Percentiles rank a stretch among this genome's conserved stretches.
These are phyloP conservation scores for Pythium aphanidermatum DNA, from an alignment of 352 stramenopile genomes.

Conservation along the genomic window DNA sequence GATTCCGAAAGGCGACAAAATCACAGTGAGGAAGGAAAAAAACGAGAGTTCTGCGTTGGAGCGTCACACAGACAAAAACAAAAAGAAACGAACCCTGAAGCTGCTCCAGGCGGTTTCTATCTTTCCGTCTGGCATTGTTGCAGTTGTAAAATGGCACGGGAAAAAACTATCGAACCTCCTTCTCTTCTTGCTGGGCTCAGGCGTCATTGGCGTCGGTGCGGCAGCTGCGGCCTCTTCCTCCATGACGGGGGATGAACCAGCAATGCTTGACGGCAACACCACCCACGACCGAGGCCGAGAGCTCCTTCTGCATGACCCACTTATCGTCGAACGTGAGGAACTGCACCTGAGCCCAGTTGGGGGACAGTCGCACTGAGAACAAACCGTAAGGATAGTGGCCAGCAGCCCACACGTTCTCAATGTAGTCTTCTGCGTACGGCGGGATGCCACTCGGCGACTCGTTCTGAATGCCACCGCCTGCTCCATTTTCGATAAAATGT, in stretches of 20 bases:
- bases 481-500: slow-evolving; percentile 76
- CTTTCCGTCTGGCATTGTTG: slow-evolving; percentile 10
- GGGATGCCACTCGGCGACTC: slow-evolving; percentile 69
- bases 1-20: too few relatives aligned
- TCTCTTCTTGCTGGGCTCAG: not conserved
- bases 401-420: slow-evolving; percentile 58
- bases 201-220: slow-evolving; percentile 1
- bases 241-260: slow-evolving; percentile 57
- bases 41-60: too few relatives aligned
- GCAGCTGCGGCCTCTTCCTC: slow-evolving; percentile 22
- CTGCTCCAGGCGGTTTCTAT: slow-evolving; percentile 3
- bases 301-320: slow-evolving; percentile 54
- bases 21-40: too few relatives aligned
- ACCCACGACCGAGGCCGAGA: slow-evolving; percentile 36
- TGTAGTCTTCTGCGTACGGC: slow-evolving; percentile 30
- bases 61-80: not conserved
- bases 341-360: slow-evolving; percentile 62
- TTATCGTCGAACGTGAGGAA: slow-evolving; percentile 62
- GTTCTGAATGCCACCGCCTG: slow-evolving; percentile 74
- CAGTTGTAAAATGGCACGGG: not conserved
- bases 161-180: not conserved
- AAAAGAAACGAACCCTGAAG: not conserved
- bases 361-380: slow-evolving; percentile 50
- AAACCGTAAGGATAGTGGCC: slow-evolving; percentile 67
- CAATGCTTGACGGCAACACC: slow-evolving; percentile 67